Evolutionary conservation across 2,329 filamentous ascomycete genomes (phyloP), one percentile per base, ranked within the genome.

Genomic region (Aureobasidium sp.): DNA sequence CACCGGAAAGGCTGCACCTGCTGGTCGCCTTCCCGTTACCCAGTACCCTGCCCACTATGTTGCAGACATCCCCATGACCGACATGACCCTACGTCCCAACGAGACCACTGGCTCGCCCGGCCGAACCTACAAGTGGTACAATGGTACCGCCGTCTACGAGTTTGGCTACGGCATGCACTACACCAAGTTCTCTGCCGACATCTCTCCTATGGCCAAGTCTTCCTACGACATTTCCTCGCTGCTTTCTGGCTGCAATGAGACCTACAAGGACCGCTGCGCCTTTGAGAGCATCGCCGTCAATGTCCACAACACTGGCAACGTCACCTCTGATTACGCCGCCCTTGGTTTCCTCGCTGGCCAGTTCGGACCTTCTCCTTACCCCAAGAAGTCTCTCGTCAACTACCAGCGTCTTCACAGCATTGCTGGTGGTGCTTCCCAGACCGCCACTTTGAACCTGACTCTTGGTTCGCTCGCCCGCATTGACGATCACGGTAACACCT

Each of bases 141-240:
- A 76, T 5, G 75, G 76, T 36, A 72, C 73, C n/a, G 74, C 79
- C 0, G 75, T 83, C 2, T 77, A 80, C 55, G 76, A 77, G 0
- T 86, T 85, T 62, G 84, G 83, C 0, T 76, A 77, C 63, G 84
- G 83, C 0, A 66, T 85, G 63, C 82, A 85, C 67, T 86, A 85
- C 71, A 86, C 83, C 5, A 81, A 71, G 41, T 85, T 86, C 69
- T 65, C 64, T 1, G 70, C 69, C 25, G 61, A 61, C 29, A 53
- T 69, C 63, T 58, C 34, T 42, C 58, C 59, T 25, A 17, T 37
- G 56, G 25, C 31, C 29, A 62, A 25, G 44, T 63, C 64, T 37
- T 62, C 49, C 29, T 72, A 67, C 68, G 63, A 61, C 56, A 80
- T 80, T 64, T 64, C 75, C 1, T 66, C 70, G 7, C 69, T 81